Percentiles rank a stretch among this genome's conserved stretches.
Conservation (phyloP, 2,329 filamentous ascomycete species). For the Cordyceps cateniannulata region DNA sequence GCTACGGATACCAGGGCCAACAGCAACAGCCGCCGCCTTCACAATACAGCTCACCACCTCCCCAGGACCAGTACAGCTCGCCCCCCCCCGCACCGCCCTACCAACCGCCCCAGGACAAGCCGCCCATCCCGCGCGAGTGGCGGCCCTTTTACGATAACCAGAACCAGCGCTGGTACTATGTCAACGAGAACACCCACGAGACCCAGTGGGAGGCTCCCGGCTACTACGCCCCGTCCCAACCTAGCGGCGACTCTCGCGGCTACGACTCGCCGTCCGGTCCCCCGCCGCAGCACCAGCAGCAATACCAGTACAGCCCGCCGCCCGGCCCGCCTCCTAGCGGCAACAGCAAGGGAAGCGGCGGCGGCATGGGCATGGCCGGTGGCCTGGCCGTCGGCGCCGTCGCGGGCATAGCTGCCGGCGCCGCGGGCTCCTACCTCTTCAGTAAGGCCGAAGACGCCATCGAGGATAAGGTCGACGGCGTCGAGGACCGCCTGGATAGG, state of each 20-base stretch:
- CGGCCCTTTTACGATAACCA: slow-evolving; percentile 55
- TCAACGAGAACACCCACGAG: slow-evolving; percentile 53
- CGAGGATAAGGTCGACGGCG: neutral
- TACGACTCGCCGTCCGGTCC: slow-evolving; percentile 16
- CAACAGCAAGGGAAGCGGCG: slow-evolving; percentile 31
- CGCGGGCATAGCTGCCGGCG: slow-evolving; percentile 52
- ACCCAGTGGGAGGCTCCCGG: slow-evolving; percentile 59
- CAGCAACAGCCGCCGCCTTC: neutral
- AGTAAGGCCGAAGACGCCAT: slow-evolving; percentile 14
- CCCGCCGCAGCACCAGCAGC: neutral
- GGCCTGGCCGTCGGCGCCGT: slow-evolving; percentile 43
- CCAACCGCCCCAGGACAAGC: slow-evolving; percentile 31
- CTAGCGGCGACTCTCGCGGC: slow-evolving; percentile 20
- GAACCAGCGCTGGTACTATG: slow-evolving; percentile 58
- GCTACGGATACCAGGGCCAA: slow-evolving; percentile 7
- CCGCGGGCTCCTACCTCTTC: slow-evolving; percentile 47
- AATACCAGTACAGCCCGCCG: neutral
- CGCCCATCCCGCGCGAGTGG: slow-evolving; percentile 56
- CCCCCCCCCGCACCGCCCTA: slow-evolving; percentile 20
- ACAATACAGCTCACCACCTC: slow-evolving; percentile 4
- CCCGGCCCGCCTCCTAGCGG: neutral
- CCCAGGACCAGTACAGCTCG: slow-evolving; percentile 7
- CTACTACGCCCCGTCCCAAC: slow-evolving; percentile 18
- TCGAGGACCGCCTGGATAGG: slow-evolving; percentile 11
- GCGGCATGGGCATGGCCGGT: slow-evolving; percentile 37